These are phyloP conservation scores for Penicillium waksmanii DNA, from an alignment of 495 filamentous ascomycete species.

Conservation along the genomic window DNA sequence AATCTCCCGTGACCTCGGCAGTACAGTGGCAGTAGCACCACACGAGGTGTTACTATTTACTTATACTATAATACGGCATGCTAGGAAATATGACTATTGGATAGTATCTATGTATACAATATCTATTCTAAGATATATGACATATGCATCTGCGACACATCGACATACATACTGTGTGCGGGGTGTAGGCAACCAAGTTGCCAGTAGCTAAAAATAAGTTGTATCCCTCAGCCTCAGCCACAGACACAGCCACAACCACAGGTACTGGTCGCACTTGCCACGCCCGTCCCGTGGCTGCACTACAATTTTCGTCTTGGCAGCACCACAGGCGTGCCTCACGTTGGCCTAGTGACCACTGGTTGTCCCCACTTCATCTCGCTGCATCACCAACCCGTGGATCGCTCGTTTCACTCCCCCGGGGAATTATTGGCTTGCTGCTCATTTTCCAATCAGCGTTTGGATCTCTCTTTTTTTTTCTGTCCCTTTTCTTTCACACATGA, in stretches of 20 bases:
- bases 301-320: not conserved
- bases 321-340: slow-evolving; percentile 19
- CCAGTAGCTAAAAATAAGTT: not conserved
- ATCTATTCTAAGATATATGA: too few relatives aligned
- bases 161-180: not conserved
- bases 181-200: slow-evolving; percentile 6
- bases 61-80: too few relatives aligned
- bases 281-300: slow-evolving; percentile 7
- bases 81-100: too few relatives aligned
- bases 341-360: slow-evolving; percentile 42
- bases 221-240: not conserved
- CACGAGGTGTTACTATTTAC: too few relatives aligned
- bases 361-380: slow-evolving; percentile 13
- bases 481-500: not conserved
- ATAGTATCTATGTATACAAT: too few relatives aligned
- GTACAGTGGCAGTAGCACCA: too few relatives aligned
- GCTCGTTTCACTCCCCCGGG: slow-evolving; percentile 6
- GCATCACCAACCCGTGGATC: slow-evolving; percentile 22
- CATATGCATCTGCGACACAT: too few relatives aligned
- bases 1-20: slow-evolving; percentile 4
- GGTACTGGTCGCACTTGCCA: slow-evolving; percentile 9
- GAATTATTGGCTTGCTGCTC: not conserved
- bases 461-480: not conserved
- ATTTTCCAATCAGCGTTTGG: too few relatives aligned
- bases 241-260: slow-evolving; percentile 21